Evolutionary conservation across 495 filamentous ascomycete species (phyloP).

Genomic region (Xylaria telfairii): DNA sequence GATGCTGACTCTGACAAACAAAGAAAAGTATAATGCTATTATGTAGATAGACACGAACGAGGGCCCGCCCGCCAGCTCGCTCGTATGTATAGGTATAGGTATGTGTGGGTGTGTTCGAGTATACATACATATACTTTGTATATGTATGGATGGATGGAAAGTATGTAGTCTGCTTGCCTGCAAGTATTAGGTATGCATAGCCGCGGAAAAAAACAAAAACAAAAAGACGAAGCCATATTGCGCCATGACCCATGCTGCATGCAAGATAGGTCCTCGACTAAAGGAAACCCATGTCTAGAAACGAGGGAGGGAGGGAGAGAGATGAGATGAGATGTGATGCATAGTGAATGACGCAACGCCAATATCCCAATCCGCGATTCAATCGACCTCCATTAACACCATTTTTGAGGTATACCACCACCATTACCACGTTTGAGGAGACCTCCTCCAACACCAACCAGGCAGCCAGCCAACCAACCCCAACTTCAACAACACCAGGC

Average conservation of each 20-base stretch:
- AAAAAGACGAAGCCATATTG: neutral
- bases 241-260: neutral
- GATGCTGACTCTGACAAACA: neutral
- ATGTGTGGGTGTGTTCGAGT: neutral
- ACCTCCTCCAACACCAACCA: neutral
- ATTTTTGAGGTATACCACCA: no score
- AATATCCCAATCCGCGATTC: neutral
- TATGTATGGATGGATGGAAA: neutral
- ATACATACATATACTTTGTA: neutral
- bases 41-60: neutral
- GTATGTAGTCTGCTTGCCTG: no score
- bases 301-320: neutral
- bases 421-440: neutral
- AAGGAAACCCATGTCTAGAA: no score
- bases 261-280: neutral
- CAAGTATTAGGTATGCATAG: neutral
- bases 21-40: neutral
- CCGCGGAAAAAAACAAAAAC: no score
- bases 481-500: neutral
- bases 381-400: neutral
- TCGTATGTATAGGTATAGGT: neutral
- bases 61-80: neutral
- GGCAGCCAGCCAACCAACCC: neutral
- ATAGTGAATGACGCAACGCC: neutral
- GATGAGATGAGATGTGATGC: slow-evolving; percentile 13